Base-by-base conservation (phyloP, 441 rosid species). In the Mallotus japonicus region DNA sequence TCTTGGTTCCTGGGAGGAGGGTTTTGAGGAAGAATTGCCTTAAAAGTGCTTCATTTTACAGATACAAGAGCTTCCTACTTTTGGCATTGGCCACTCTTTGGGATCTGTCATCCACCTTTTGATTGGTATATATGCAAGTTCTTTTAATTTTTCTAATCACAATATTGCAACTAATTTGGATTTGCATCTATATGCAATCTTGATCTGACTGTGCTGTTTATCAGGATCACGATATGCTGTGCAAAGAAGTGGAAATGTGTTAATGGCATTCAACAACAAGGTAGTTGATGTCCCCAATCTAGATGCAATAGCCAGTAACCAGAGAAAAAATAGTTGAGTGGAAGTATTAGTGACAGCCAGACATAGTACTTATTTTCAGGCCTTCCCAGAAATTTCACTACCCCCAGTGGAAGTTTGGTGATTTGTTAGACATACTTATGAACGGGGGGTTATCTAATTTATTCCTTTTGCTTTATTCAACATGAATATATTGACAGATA, bases 241-340 rank as follows among this genome's bases (percentile, higher is more conserved):
- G 83, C 92, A 87, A 82, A 86, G 99, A 83, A 87, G 75, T 75
- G 99, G 99, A 62, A 94, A 94, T 81, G 82, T 94, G 49, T 76
- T 86, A 71, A 92, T 92, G 92, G 89, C 99, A 65, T 95, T 90
- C 84, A 95, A 95, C 85, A 95, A 92, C 82, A 95, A 88, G 99
- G 97, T 95, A 89, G 65, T 57, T 59, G 46, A 73, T 49, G 44
- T 64, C 55, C 70, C 53, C 15, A 4, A 22, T 61, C 12, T 64
- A 37, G 54, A 66, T 32, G 65, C 62, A 70, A 32, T 51, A 55
- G 42, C 56, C 19, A 4, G 40, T 51, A 55, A 54, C 56, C 19
- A 4, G 22, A 59, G 55, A 67, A 22, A 59, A 28, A 50, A 34
- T 4, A 28, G 34, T n/a, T 44, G 51, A 53, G 15, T 74, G 32